Conservation (phyloP, 495 filamentous ascomycete species). For the Xylaria venustula region DNA sequence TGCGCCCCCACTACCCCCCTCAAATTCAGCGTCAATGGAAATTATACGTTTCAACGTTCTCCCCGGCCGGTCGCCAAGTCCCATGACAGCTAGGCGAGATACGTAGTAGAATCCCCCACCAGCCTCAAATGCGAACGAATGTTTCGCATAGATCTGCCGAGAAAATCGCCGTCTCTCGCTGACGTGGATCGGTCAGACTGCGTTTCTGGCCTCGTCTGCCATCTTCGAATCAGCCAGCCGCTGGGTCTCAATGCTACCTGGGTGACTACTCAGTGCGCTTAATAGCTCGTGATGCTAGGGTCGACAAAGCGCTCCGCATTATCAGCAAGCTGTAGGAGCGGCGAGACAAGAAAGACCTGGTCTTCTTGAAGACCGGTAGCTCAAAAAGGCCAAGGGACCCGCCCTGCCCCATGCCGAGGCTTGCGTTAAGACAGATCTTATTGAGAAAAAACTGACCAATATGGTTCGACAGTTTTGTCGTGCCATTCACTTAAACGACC, state of each 20-base stretch:
- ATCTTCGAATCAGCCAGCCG: no score
- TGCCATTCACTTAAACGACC: conserved; percentile 4
- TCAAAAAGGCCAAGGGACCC: not conserved
- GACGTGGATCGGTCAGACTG: not conserved
- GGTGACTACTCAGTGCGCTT: no score
- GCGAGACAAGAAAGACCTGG: no score
- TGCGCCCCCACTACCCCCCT: not conserved
- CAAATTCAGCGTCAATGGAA: not conserved
- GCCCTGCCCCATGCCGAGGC: no score
- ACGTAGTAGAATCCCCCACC: not conserved
- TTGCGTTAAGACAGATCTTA: no score
- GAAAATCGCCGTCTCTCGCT: not conserved
- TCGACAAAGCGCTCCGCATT: no score
- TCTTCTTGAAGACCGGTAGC: no score
- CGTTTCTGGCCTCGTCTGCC: not conserved
- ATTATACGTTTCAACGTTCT: conserved; percentile 1
- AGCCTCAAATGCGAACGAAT: not conserved
- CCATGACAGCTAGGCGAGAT: not conserved
- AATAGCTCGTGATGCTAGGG: no score
- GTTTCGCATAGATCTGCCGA: conserved; percentile 6
- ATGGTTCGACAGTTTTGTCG: conserved; percentile 5
- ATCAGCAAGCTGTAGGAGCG: no score
- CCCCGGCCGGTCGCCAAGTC: not conserved
- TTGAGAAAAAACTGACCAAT: not conserved
- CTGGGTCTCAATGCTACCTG: no score